Evolutionary conservation across 768 basidiomycete species (phyloP), one percentile per base, ranked within the genome.

Genomic region (Boletus pseudopeckii): DNA sequence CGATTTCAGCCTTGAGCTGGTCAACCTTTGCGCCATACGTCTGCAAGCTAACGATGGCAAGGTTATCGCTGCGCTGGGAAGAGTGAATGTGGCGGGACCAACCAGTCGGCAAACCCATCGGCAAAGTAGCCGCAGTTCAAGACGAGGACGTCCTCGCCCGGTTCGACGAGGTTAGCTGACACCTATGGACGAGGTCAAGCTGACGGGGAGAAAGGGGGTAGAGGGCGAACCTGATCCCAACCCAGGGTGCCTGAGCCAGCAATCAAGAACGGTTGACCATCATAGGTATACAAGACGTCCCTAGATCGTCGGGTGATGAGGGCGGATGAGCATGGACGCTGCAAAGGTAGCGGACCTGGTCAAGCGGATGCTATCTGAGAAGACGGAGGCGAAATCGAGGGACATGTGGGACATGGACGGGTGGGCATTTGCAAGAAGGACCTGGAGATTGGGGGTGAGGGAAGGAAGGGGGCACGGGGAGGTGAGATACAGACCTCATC

Each of bases 161-260:
- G 79, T 62, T 90, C 86, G n/a, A 98, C 78, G 50, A 99, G 80
- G 71, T 98, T 98, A 8, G 92, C 83, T 0, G 92, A 86, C 38
- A 94, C 92, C 86, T 91, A 59, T 47, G 34, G 57, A 32, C n/a
- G 51, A 57, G 30, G n/a, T 59, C 46, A 54, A n/a, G 26, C 4
- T n/a, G 17, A n/a, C 4, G 20, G 11, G 7, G 24, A 18, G 10
- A 13, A 24, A 13, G 18, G 41, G 9, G 40, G 9, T 1, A 26
- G 18, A 6, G 18, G 20, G 65, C 80, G 58, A 41, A 80, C 90
- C 81, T 92, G 89, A 70, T 98, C 95, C 94, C 95, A 98, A 28
- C 97, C 97, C 33, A 99, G 78, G 2, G 97, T 98, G 15, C 97
- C 97, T 50, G 87, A 90, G 2, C 97, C 97, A 26, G 94, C 86